These are phyloP conservation scores for Cryptococcus depauperatus DNA, from an alignment of 1,284 basidiomycete genomes.

Conservation along the genomic window DNA sequence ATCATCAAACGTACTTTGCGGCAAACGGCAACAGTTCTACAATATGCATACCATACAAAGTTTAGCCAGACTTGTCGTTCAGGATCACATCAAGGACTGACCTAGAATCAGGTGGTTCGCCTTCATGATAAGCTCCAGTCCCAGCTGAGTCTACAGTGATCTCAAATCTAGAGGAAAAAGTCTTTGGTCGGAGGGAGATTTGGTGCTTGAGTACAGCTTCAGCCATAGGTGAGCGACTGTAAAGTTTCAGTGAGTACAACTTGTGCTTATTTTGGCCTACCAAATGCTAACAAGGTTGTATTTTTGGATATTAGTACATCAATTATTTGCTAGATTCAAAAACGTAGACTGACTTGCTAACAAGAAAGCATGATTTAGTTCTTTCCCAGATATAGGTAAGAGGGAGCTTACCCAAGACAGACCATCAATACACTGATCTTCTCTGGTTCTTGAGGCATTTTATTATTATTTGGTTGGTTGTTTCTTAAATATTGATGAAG, in stretches of 20 bases:
- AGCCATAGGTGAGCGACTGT: conserved; percentile 45
- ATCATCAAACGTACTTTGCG: conserved; percentile 25
- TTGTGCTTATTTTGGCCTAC: conserved; percentile 12
- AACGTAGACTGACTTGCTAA: neutral
- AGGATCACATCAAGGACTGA: conserved; percentile 10
- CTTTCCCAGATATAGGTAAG: too few species aligned
- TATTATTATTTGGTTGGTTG: neutral
- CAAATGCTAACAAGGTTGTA: conserved; percentile 24
- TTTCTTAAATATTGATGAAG: neutral
- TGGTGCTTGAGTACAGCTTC: conserved; percentile 43
- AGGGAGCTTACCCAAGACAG: conserved; percentile 43
- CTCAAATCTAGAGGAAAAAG: conserved; percentile 17
- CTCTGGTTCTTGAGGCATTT: conserved; percentile 13
- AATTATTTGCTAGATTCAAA: neutral
- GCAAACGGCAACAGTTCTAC: conserved; percentile 45
- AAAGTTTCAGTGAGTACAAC: neutral
- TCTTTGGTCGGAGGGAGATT: conserved; percentile 19
- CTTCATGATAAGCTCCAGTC: conserved; percentile 46
- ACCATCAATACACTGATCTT: conserved; percentile 41
- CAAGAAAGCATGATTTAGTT: neutral
- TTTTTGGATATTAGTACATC: neutral
- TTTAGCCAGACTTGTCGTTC: neutral
- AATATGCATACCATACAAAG: too few species aligned
- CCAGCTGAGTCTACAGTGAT: conserved; percentile 44
- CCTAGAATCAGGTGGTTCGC: conserved; percentile 42